Evolutionary conservation across 768 basidiomycete genomes (phyloP).

Genomic region (Rhizopogon rudus): DNA sequence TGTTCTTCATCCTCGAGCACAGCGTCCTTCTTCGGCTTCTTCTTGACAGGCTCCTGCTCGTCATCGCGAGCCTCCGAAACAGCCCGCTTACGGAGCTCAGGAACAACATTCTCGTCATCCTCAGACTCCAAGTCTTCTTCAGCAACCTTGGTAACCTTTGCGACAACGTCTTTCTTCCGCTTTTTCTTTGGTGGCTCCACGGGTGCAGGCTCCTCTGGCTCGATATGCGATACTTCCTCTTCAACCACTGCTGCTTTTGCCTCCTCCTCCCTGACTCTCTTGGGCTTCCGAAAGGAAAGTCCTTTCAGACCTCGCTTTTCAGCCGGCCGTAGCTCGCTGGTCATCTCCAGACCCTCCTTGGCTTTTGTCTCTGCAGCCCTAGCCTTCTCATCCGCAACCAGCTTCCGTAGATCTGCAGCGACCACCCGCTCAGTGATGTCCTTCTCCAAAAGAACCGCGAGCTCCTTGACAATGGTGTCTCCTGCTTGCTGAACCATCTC

Average conservation of each 20-base stretch:
- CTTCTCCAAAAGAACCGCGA: conserved; percentile 51
- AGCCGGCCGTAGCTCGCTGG: conserved; percentile 42
- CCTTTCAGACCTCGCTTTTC: conserved; percentile 40
- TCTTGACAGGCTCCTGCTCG: conserved; percentile 39
- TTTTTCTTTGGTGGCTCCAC: conserved; percentile 53
- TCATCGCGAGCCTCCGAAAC: conserved; percentile 36
- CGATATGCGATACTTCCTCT: conserved; percentile 21
- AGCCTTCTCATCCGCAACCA: conserved; percentile 50
- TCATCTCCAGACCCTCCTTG: conserved; percentile 24
- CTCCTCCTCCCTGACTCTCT: conserved; percentile 33
- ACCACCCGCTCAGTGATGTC: conserved; percentile 64
- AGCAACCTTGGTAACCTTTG: conserved; percentile 29
- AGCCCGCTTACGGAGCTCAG: conserved; percentile 39
- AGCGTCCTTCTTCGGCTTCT: conserved; percentile 28
- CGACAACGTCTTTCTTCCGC: conserved; percentile 43
- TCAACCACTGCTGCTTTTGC: conserved; percentile 16
- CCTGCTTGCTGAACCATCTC: conserved; percentile 54
- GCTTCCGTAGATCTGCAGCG: conserved; percentile 42
- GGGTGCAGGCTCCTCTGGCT: conserved; percentile 29
- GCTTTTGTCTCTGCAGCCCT: conserved; percentile 25
- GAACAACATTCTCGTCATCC: conserved; percentile 40
- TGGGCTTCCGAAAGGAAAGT: conserved; percentile 40
- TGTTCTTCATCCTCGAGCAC: conserved; percentile 21
- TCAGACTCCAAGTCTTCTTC: conserved; percentile 57
- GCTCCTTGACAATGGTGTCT: conserved; percentile 51